Evolutionary conservation across 441 rosid genomes (phyloP).

Genomic region (Manihot esculenta): DNA sequence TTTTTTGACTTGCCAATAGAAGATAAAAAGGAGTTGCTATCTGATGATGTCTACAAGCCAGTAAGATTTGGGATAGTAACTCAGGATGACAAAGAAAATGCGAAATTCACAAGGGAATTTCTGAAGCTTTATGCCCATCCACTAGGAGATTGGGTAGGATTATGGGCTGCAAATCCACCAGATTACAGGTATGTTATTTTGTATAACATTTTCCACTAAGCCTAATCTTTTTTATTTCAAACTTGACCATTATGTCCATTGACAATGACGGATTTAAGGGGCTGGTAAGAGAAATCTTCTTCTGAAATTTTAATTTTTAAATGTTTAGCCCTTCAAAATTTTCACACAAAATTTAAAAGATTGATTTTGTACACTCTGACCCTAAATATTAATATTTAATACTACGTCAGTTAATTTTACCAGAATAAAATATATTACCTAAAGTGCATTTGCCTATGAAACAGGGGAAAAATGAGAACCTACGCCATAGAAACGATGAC

Average conservation of each 20-base stretch:
- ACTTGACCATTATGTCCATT: too few relatives aligned
- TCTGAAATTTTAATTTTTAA: too few relatives aligned
- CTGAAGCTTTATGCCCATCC: conserved; percentile 11
- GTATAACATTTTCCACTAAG: too few relatives aligned
- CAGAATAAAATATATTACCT: too few relatives aligned
- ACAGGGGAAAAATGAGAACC: conserved; percentile 13
- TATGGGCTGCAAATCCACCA: not conserved
- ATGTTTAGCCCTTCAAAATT: too few relatives aligned
- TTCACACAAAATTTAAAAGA: too few relatives aligned
- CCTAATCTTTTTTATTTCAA: too few relatives aligned
- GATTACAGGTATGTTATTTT: not conserved
- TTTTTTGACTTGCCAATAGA: conserved; percentile 2
- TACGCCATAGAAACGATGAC: not conserved
- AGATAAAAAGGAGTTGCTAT: not conserved
- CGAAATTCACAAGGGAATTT: conserved; percentile 2
- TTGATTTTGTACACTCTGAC: too few relatives aligned
- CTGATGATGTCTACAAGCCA: conserved; percentile 7
- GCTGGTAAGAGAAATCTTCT: too few relatives aligned
- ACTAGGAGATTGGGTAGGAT: not conserved
- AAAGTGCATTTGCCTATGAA: not conserved
- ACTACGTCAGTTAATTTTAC: too few relatives aligned
- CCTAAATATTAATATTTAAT: too few relatives aligned
- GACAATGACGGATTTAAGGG: too few relatives aligned
- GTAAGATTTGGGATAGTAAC: not conserved
- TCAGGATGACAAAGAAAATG: not conserved